A percentile compares a stretch with the other conserved stretches of the same genome.
Conservation (phyloP, 2,329 filamentous ascomycete genomes). For the Pseudogymnoascus verrucosus region DNA sequence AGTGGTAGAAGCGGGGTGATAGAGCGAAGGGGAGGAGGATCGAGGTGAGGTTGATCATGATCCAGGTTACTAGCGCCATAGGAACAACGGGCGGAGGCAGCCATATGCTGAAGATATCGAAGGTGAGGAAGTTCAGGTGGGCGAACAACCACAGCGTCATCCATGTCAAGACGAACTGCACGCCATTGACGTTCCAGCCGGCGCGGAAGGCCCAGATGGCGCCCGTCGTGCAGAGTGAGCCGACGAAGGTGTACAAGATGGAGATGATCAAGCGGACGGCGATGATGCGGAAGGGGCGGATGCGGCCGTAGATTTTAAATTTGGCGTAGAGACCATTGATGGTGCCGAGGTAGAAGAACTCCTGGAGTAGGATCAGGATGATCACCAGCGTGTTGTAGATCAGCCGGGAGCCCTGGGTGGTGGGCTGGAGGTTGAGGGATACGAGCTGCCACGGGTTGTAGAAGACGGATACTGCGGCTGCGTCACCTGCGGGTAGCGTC, state of each 20-base stretch:
- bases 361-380: conserved; percentile 29
- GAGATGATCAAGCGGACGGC: conserved; percentile 24
- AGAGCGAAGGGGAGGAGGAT: conserved; percentile 53
- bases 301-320: conserved; percentile 19
- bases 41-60: conserved; percentile 56
- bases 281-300: conserved; percentile 23
- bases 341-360: conserved; percentile 25
- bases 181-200: conserved; percentile 36
- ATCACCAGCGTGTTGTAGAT: conserved; percentile 35
- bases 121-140: conserved; percentile 35
- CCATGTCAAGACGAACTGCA: conserved; percentile 55
- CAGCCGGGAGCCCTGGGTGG: conserved; percentile 28
- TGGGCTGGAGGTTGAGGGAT: conserved; percentile 26
- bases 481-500: conserved; percentile 20
- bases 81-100: conserved; percentile 32
- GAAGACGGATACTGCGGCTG: conserved; percentile 25
- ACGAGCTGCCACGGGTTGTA: conserved; percentile 29
- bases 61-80: conserved; percentile 46
- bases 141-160: conserved; percentile 53
- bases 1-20: conserved; percentile 49
- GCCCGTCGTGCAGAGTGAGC: conserved; percentile 32
- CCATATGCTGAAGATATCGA: conserved; percentile 32
- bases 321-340: conserved; percentile 25
- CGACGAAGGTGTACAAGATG: conserved; percentile 29
- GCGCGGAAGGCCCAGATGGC: conserved; percentile 39